Base-by-base conservation (phyloP, 2,329 filamentous ascomycete genomes). In the Pseudocercospora crystallina region DNA sequence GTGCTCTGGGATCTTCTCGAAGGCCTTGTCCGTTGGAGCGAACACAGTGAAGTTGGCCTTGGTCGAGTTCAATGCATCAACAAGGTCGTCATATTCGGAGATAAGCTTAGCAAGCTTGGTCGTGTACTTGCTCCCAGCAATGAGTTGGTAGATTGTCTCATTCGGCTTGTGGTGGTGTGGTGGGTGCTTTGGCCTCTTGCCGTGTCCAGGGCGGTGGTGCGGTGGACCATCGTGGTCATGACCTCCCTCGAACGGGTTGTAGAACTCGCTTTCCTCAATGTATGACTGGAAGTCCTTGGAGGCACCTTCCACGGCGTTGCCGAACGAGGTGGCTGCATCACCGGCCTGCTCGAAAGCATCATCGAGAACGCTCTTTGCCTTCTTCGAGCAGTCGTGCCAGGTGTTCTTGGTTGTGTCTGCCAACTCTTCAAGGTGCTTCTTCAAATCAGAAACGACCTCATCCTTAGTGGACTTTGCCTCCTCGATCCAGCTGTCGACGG, bases 21-120 rank as follows among this genome's bases (percentile, higher is more conserved):
- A 92, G 0, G 90, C 90, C 43, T 78, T 74, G 67, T 96, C 83
- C 1, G 81, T 83, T 0, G 91, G 91, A 2, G 88, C 87, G 63
- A 96, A 95, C 43, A 94, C 71, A 1, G 91, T 96, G 64, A 86
- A 82, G 69, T 92, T 91, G 15, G 80, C 76, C 32, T 80, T 72
- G 1, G 88, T 92, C 63, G 81, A 80, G 71, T 95, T 94, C 26
- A 96, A 80, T 3, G 84, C 69, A 47, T 86, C 69, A 32, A 92
- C 83, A 0, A 96, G 74, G 45, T 89, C 82, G 1, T 84, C 78
- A 65, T 87, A 84, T 54, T 90, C 78, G 54, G 86, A 78, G 60
- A 96, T 80, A n/a, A 90, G 74, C 65, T 86, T 81, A 26, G 86
- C 83, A 38, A 96, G 85, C 69, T 85, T 87, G 42, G 82, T 87